Evolutionary conservation across 441 rosid species (phyloP), one percentile per base, ranked within the genome.

Genomic region (Gossypium laxum): DNA sequence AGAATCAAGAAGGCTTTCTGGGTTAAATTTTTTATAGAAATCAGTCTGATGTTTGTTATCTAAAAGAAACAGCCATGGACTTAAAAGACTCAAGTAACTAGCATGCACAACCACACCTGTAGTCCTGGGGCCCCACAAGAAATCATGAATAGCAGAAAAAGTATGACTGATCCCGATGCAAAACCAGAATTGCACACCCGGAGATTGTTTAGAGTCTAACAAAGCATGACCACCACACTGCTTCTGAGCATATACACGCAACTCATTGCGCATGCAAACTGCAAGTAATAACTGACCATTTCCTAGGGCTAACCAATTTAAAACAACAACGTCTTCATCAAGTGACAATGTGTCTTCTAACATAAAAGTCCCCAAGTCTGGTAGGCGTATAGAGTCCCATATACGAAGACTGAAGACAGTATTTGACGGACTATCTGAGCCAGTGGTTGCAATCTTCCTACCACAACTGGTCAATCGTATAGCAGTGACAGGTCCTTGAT

Each of bases 211-310:
- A 69, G 82, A 69, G 70, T 78, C 76, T 17, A 75, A 51, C 38
- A 79, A 79, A 72, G 78, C 78, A 67, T 75, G 85, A 77, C 80
- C 76, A 68, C 82, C 81, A 72, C 77, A 79, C 70, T 73, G 81
- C 79, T 79, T 88, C 70, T 86, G 89, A 76, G 87, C 86, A 83
- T 91, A 91, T 41, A 94, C 51, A 77, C 61, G 89, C 79, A 94
- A 73, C 82, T 87, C 87, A 75, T 90, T 86, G 74, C 74, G 82
- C 77, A 81, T 72, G 89, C 97, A 91, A 73, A 90, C 87, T 66
- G 91, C 94, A 82, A 94, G 91, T 48, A 90, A 52, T 41, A 81
- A 80, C 72, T 88, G 93, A 77, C 90, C 94, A 69, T 83, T 88
- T 6, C 86, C 92, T 75, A 86, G 65, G 75, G 85, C 32, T 77